Evolutionary conservation across 108 stramenopile species (phyloP).

Genomic region (Cyclotella atomus): DNA sequence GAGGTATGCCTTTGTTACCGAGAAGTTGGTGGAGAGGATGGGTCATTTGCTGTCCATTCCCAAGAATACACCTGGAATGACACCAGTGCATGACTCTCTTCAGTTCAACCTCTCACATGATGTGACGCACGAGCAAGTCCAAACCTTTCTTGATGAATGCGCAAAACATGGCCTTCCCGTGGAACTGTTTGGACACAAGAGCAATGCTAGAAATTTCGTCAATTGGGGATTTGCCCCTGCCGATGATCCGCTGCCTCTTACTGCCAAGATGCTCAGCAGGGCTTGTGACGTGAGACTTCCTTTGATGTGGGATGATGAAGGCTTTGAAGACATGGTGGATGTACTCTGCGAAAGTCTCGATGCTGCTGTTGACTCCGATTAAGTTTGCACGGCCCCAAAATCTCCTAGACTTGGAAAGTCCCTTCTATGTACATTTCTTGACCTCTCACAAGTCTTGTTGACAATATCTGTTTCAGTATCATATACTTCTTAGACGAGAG

Average conservation of each 20-base stretch:
- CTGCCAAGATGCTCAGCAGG: slow-evolving; percentile 78
- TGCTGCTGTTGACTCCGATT: slow-evolving; percentile 45
- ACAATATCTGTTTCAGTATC: not conserved
- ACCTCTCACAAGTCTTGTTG: not conserved
- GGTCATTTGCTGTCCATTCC: slow-evolving; percentile 80
- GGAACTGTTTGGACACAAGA: slow-evolving; percentile 86
- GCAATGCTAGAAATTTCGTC: slow-evolving; percentile 88
- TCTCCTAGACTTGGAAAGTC: not conserved
- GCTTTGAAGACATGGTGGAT: slow-evolving; percentile 82
- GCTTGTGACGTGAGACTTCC: slow-evolving; percentile 91
- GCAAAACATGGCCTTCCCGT: slow-evolving; percentile 83
- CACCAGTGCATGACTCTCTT: slow-evolving; percentile 86
- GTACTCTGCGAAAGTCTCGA: slow-evolving; percentile 74
- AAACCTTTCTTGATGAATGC: slow-evolving; percentile 77
- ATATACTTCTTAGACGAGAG: not conserved
- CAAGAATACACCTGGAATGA: slow-evolving; percentile 72
- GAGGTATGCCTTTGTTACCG: slow-evolving; percentile 63
- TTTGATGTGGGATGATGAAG: slow-evolving; percentile 88
- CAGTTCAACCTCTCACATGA: slow-evolving; percentile 80
- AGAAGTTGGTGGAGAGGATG: slow-evolving; percentile 54
- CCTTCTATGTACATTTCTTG: not conserved
- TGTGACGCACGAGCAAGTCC: slow-evolving; percentile 68
- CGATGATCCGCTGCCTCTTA: slow-evolving; percentile 79
- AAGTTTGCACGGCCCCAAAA: not conserved
- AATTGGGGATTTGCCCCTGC: slow-evolving; percentile 93